Evolutionary conservation across 2,329 filamentous ascomycete genomes (phyloP).

Genomic region (Aspergillus fumigatus): DNA sequence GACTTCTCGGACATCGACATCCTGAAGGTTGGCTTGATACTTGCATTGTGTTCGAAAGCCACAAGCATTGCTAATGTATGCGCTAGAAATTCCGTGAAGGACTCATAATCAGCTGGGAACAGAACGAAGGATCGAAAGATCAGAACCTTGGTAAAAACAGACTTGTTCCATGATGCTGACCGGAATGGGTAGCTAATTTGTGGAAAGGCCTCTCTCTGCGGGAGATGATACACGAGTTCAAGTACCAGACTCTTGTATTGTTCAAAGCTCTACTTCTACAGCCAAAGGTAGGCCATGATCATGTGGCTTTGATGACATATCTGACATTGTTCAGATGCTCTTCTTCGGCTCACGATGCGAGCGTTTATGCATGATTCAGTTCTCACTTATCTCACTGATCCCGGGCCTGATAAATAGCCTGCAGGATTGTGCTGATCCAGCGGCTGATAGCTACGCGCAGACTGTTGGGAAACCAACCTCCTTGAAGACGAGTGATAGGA

Average conservation of each 20-base stretch:
- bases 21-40: slow-evolving; percentile 51
- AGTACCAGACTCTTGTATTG: slow-evolving; percentile 87
- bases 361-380: slow-evolving; percentile 95
- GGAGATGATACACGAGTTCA: slow-evolving; percentile 90
- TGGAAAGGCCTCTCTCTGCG: slow-evolving; percentile 64
- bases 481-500: slow-evolving; percentile 84
- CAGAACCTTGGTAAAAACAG: slow-evolving; percentile 73
- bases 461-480: slow-evolving; percentile 73
- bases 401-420: slow-evolving; percentile 85
- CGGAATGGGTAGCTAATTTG: slow-evolving; percentile 8
- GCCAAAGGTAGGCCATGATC: slow-evolving; percentile 65
- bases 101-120: slow-evolving; percentile 55
- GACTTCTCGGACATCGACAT: slow-evolving; percentile 93
- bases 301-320: neutral
- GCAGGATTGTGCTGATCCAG: slow-evolving; percentile 94
- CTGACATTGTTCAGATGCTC: slow-evolving; percentile 65
- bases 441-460: slow-evolving; percentile 77
- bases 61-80: slow-evolving; percentile 12
- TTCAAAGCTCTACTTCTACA: slow-evolving; percentile 92
- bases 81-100: slow-evolving; percentile 79
- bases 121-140: slow-evolving; percentile 70
- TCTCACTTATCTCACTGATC: slow-evolving; percentile 91
- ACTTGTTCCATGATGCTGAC: neutral
- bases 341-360: slow-evolving; percentile 98
- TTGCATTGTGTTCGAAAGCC: neutral